These are phyloP conservation scores for Symbiotaphrina buchneri DNA, from an alignment of 495 filamentous ascomycete genomes.

Conservation along the genomic window DNA sequence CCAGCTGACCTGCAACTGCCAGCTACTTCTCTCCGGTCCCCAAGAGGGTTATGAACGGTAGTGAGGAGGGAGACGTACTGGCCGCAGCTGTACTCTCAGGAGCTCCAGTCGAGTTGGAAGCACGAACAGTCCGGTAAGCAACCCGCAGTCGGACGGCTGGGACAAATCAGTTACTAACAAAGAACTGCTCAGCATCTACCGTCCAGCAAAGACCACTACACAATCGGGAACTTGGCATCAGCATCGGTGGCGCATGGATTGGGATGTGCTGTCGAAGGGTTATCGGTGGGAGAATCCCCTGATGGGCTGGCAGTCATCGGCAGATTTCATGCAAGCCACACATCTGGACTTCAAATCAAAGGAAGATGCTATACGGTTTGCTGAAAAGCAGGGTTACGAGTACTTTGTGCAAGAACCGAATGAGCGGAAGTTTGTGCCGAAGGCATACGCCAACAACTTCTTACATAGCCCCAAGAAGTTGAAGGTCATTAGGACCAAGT, in stretches of 20 bases:
- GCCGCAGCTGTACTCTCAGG: slow-evolving; percentile 77
- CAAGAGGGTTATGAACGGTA: slow-evolving; percentile 71
- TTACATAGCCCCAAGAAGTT: slow-evolving; percentile 61
- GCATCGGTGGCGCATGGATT: slow-evolving; percentile 93
- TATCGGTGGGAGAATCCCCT: slow-evolving; percentile 96
- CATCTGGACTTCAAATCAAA: slow-evolving; percentile 75
- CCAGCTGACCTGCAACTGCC: slow-evolving; percentile 1
- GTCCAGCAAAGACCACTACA: slow-evolving; percentile 73
- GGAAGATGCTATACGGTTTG: slow-evolving; percentile 87
- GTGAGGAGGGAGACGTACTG: slow-evolving; percentile 50
- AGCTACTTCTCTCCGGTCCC: slow-evolving; percentile 82
- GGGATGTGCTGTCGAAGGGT: slow-evolving; percentile 72
- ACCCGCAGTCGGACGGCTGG: not conserved
- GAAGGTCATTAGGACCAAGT: slow-evolving; percentile 90
- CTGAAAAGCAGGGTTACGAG: slow-evolving; percentile 96
- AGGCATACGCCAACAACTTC: slow-evolving; percentile 96
- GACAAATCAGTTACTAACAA: slow-evolving; percentile 3
- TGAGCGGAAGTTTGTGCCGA: slow-evolving; percentile 59
- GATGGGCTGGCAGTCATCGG: slow-evolving; percentile 97
- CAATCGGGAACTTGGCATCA: slow-evolving; percentile 73
- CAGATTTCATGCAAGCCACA: slow-evolving; percentile 80
- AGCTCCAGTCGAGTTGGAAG: slow-evolving; percentile 81
- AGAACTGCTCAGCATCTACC: slow-evolving; percentile 49
- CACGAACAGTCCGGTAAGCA: slow-evolving; percentile 69
- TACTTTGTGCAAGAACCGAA: slow-evolving; percentile 98